Base-by-base conservation (phyloP, 345 rosid species). In the Eutrema japonicum region DNA sequence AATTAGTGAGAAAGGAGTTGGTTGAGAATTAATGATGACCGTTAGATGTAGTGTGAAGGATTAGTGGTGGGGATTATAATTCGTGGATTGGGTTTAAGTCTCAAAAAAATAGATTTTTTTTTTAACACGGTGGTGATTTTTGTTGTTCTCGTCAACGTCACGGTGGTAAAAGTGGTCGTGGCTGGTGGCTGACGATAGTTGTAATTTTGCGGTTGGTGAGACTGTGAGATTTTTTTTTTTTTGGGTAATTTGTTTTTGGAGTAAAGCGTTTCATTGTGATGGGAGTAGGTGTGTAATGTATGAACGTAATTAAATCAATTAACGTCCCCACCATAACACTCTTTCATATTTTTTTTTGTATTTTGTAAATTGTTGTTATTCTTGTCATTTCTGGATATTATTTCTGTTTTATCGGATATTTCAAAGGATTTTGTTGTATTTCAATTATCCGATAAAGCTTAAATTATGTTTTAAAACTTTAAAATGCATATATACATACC, bases 201-300 rank as follows among this genome's bases (percentile, higher is more conserved):
- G 79, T 52, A 63, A 63, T 70, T 76, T 30, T 57, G 75, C 71
- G 79, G 79, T 76, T 76, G 79, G 79, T 76, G 75, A 76, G 79
- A 68, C 75, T 53, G 3, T 14, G 74, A 69, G 42, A 35, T 75
- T 22, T 66, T 11, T 2, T 3, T 6, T 8, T 26, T 41, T 74
- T 30, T 6, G 48, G 36, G 40, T 18, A 18, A 18, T 18, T 18
- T 18, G 22, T 18, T 54, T 41, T 75, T 60, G 64, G 74, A 68
- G 69, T 68, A 75, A 75, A 68, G 58, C 26, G 68, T 68, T 51
- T 41, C 68, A 47, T 76, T 70, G 75, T 64, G 66, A 64, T 64
- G 79, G 79, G 75, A 56, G 79, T 76, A 76, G 79, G 79, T 76
- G 75, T 61, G 64, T 63, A 76, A 63, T 64, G 75, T 64, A 76